phyloP scores from a whole-genome alignment of 2,329 filamentous ascomycete genomes.

The Phaeosphaeriaceae sp. region DNA sequence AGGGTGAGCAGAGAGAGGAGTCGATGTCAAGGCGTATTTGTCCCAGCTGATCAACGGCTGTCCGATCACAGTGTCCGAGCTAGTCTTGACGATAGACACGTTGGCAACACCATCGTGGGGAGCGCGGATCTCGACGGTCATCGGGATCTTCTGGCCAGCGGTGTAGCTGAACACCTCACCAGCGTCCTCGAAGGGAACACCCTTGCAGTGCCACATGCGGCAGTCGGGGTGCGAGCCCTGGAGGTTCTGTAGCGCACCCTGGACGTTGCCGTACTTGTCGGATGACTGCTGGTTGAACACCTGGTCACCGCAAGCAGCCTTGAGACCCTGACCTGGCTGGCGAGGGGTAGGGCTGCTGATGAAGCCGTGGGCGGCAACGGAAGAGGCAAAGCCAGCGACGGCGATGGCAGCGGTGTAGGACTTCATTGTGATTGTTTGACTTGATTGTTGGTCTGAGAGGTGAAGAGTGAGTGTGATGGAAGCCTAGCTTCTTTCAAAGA shows the following conservation, averaged over 20 bases:
- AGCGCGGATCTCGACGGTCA: conserved; percentile 57
- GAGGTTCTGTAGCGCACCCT: conserved; percentile 60
- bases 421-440: conserved; percentile 50
- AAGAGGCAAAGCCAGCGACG: conserved; percentile 53
- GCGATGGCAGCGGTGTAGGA: conserved; percentile 50
- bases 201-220: conserved; percentile 65
- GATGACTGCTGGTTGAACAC: conserved; percentile 60
- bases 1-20: conserved; percentile 47
- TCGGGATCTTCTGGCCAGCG: conserved; percentile 55
- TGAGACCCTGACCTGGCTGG: conserved; percentile 60
- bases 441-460: conserved; percentile 12
- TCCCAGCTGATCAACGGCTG: conserved; percentile 62
- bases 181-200: conserved; percentile 62
- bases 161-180: conserved; percentile 61
- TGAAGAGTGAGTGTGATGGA: conserved; percentile 32
- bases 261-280: conserved; percentile 65
- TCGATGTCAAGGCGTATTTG: conserved; percentile 60
- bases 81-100: conserved; percentile 64
- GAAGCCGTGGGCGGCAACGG: conserved; percentile 62
- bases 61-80: conserved; percentile 61
- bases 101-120: conserved; percentile 65
- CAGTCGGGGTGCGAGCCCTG: conserved; percentile 57
- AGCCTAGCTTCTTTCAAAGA: conserved; percentile 43
- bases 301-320: conserved; percentile 61
- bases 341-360: conserved; percentile 58